phyloP scores from a whole-genome alignment of 2,329 filamentous ascomycete species.

The Exophiala sideris region DNA sequence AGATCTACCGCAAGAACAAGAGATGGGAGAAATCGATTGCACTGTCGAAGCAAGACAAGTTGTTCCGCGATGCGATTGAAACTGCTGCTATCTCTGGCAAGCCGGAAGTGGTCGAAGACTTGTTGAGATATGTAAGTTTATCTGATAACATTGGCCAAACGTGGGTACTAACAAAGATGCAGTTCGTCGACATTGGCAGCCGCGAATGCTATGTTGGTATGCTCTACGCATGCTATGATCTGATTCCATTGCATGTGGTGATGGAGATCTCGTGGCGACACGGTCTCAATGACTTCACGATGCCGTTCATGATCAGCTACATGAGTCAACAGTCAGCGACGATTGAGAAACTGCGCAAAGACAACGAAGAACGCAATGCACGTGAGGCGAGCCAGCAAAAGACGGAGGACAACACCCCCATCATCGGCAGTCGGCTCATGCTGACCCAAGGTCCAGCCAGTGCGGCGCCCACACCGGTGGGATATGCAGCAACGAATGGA shows the following conservation, averaged over 20 bases:
- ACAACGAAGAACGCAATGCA: conserved; percentile 89
- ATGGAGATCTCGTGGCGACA: conserved; percentile 97
- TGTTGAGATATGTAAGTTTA: conserved; percentile 88
- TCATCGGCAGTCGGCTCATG: conserved; percentile 88
- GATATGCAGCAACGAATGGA: conserved; percentile 78
- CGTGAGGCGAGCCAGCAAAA: conserved; percentile 71
- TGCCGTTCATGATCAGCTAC: conserved; percentile 99
- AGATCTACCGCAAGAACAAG: conserved; percentile 99
- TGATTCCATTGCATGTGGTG: conserved; percentile 87
- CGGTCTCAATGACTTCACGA: conserved; percentile 91
- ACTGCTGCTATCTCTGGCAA: conserved; percentile 91
- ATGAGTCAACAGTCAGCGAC: conserved; percentile 85
- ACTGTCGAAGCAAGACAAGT: conserved; percentile 96
- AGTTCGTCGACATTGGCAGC: conserved; percentile 99
- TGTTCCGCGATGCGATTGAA: conserved; percentile 99
- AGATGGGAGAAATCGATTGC: conserved; percentile 99
- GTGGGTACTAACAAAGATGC: conserved; percentile 34
- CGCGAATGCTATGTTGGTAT: conserved; percentile 99
- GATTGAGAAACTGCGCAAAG: conserved; percentile 79
- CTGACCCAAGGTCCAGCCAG: conserved; percentile 81
- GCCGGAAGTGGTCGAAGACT: conserved; percentile 87
- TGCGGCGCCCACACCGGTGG: conserved; percentile 56
- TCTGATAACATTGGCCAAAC: no score
- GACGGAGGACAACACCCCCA: conserved; percentile 89
- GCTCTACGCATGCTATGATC: conserved; percentile 97